Conservation (phyloP, 306 rosid species). For the Clitoria ternatea region DNA sequence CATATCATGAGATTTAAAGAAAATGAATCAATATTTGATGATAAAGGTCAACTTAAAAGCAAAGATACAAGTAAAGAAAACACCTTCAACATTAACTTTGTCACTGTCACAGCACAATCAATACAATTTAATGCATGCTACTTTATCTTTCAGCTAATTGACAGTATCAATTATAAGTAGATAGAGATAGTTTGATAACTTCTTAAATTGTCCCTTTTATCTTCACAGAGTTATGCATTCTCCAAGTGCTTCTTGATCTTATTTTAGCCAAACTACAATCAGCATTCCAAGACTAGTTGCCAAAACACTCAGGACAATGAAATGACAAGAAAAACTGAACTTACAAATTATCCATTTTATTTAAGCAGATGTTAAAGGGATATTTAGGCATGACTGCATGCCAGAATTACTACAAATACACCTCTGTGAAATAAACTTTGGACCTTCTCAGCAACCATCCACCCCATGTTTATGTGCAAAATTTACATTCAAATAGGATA, state of each 20-base stretch:
- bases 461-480: not conserved
- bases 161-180: not conserved
- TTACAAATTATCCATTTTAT: not conserved
- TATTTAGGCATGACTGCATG: not conserved
- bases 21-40: not conserved
- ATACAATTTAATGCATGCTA: not conserved
- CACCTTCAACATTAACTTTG: not conserved
- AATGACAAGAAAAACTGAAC: not conserved
- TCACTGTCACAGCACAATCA: not conserved
- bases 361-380: not conserved
- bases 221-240: not conserved
- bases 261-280: not conserved
- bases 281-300: not conserved
- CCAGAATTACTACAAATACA: not conserved
- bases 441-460: not conserved
- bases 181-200: not conserved
- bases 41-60: not conserved
- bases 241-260: not conserved
- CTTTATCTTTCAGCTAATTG: not conserved
- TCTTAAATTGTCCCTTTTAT: not conserved
- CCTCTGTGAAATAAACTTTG: not conserved
- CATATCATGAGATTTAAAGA: not conserved
- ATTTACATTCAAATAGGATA: too few relatives aligned
- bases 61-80: not conserved
- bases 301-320: not conserved